Evolutionary conservation across 768 basidiomycete species (phyloP), one percentile per base, ranked within the genome.

Genomic region (Dentipellis sp.): DNA sequence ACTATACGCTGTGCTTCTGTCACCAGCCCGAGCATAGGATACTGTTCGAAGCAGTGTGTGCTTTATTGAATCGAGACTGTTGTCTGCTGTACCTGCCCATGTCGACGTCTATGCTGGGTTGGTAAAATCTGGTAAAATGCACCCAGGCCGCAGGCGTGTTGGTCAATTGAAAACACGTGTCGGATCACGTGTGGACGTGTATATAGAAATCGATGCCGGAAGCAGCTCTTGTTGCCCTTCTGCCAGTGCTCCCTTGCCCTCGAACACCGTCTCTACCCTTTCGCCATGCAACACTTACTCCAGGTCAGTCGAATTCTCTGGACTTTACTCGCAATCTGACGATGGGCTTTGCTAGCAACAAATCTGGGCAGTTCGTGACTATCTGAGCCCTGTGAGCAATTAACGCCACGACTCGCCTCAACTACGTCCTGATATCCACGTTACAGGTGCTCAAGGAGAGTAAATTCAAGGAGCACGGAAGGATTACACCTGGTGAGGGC

Each of bases 391-490:
- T 17, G 91, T 91, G 71, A 69, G 87, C 74, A 62, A 51, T 29
- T 49, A 36, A 39, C 50, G 57, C 58, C 51, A 58, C 60, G 59
- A 50, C 10, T 52, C 40, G 56, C 62, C 59, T 59, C 65, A 66
- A 29, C 59, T 66, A 71, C 59, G 64, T 62, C 68, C 68, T 64
- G 57, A 62, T 68, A 40, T 60, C 62, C 45, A 47, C 46, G 29
- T 60, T 34, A 3, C 69, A 97, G 93, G 94, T 99, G 21, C 81
- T 98, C 62, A 91, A 86, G 67, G 94, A 98, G 74, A 93, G 90
- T 75, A 98, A 98, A 70, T 99, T 99, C 79, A 97, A 95, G 70
- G 97, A 99, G 71, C 91, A 95, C 65, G 97, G 97, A 7, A 80
- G 94, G 54, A 94, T 97, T 63, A 97, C 90, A 16, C 94, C 93